Evolutionary conservation across 345 rosid species (phyloP), one percentile per base, ranked within the genome.

Genomic region (Cardamine occulta): DNA sequence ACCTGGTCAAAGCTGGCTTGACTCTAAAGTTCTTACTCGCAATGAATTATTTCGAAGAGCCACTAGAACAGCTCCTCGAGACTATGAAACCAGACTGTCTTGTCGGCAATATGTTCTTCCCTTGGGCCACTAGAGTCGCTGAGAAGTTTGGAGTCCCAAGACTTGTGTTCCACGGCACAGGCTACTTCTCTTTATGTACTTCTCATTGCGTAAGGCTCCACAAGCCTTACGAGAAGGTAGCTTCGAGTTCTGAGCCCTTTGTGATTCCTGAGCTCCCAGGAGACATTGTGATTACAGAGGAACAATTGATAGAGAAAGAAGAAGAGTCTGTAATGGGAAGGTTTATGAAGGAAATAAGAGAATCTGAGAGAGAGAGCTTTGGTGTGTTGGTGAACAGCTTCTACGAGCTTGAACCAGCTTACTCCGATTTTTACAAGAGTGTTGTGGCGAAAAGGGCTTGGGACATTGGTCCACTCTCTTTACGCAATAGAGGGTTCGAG

Each of bases 361-460:
- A 82, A 6, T 72, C 93, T 1, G 93, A 88, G 62, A 1, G 48
- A 6, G 68, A 23, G 35, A 84, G 95, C 83, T 88, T 58, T 24
- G 96, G 95, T 15, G 86, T 86, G 12, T 19, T 90, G 65, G 69
- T 88, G 63, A 93, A 90, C 75, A 90, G 90, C 69, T 87, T 90
- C 81, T 83, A 87, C 3, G 91, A 92, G 85, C 93, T 92, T 2
- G 94, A 92, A 62, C 83, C 85, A 0, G 80, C 40, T 51, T 88
- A 87, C 18, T 81, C 83, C 0, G 91, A 87, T 35, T 68, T 73
- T 32, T 86, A 75, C 63, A 75, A 72, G 74, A 78, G 79, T 0
- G 73, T 47, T 51, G 59, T 84, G 13, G 87, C 85, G 6, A 81
- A 77, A 61, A 81, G 68, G n/a, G 83, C 93, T 13, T 86, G 95